A percentile compares a stretch with the other conserved stretches of the same genome.
Conservation (phyloP, 139 green algal genomes). For the Tetraselmis striata region DNA sequence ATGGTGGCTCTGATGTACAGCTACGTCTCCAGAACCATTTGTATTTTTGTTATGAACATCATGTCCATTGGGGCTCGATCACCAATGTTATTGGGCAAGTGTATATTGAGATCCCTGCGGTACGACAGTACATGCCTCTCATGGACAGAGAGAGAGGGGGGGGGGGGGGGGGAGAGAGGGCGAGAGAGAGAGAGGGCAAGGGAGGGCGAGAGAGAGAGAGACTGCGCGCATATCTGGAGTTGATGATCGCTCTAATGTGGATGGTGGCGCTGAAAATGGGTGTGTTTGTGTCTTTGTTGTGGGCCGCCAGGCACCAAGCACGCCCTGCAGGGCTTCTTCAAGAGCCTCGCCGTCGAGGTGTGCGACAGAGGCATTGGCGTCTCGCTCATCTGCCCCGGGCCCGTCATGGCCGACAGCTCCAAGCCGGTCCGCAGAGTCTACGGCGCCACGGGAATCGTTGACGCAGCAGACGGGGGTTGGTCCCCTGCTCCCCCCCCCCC, state of each 20-base stretch:
- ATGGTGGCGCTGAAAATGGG: not conserved
- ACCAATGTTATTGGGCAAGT: no score
- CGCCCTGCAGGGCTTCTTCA: constrained; percentile 1
- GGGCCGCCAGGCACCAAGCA: constrained; percentile 1
- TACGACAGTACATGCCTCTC: no score
- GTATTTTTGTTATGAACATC: no score
- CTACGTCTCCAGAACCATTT: no score
- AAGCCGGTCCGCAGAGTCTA: not conserved
- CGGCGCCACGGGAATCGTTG: not conserved
- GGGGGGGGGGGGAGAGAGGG: no score
- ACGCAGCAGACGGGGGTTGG: not conserved
- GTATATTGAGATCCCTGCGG: no score
- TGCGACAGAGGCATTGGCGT: constrained; percentile 8
- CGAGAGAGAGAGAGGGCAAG: not conserved
- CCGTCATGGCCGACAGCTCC: not conserved
- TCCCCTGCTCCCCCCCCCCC: no score
- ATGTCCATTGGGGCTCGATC: no score
- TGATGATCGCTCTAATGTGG: no score
- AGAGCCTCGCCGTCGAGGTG: constrained; percentile 9
- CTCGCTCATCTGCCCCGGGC: not conserved
- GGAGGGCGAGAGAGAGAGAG: not conserved
- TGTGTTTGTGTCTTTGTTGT: not conserved
- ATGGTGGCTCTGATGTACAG: no score
- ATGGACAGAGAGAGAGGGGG: no score
- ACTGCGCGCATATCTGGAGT: no score